These are phyloP conservation scores for Aspergillus steynii DNA, from an alignment of 495 filamentous ascomycete genomes.

Conservation along the genomic window DNA sequence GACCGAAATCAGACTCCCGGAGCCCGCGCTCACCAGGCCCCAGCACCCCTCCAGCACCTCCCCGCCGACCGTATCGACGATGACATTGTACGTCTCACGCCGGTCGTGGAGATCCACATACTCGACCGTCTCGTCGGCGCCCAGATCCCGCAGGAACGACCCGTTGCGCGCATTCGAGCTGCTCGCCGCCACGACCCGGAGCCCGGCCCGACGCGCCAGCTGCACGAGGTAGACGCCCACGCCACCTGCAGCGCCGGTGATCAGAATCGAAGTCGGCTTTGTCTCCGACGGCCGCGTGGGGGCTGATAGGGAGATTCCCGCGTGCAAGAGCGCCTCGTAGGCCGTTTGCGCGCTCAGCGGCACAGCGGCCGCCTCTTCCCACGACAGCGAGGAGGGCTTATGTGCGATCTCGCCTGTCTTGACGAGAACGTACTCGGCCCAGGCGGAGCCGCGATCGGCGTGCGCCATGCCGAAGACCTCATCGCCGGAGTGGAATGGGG, in stretches of 20 bases:
- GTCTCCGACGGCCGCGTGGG: too few relatives aligned
- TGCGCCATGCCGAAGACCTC: constrained; percentile 36
- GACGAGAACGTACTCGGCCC: constrained; percentile 35
- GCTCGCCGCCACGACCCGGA: constrained; percentile 28
- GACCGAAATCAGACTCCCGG: constrained; percentile 31
- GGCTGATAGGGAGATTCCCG: constrained; percentile 11
- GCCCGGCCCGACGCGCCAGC: constrained; percentile 26
- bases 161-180: constrained; percentile 31
- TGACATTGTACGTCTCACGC: constrained; percentile 26
- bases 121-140: constrained; percentile 32
- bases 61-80: constrained; percentile 38
- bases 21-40: constrained; percentile 20
- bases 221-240: constrained; percentile 40
- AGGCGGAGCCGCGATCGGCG: constrained; percentile 24
- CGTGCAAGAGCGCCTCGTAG: constrained; percentile 36
- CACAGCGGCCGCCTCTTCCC: constrained; percentile 28
- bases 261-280: constrained; percentile 15
- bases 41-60: constrained; percentile 28
- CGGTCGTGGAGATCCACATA: constrained; percentile 20
- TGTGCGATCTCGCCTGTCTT: constrained; percentile 23
- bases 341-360: constrained; percentile 38
- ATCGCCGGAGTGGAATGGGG: constrained; percentile 29
- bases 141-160: constrained; percentile 28
- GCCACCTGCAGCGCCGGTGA: constrained; percentile 36
- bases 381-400: constrained; percentile 25